phyloP scores from a whole-genome alignment of 129 eudicot species.

The Smallanthus sonchifolius region DNA sequence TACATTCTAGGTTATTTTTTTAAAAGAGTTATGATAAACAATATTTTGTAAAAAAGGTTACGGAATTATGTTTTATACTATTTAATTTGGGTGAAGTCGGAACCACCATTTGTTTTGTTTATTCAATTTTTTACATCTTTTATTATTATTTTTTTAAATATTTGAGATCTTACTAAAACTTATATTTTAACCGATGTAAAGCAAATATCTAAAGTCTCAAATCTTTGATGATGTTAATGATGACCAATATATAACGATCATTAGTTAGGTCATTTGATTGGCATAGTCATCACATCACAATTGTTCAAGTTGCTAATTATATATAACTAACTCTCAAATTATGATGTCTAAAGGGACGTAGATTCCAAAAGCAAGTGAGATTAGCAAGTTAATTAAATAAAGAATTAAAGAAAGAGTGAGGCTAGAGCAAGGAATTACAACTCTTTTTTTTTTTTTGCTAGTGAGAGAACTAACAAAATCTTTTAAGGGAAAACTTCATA shows the following conservation, averaged over 20 bases:
- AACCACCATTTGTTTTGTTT: background rate
- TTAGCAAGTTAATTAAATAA: background rate
- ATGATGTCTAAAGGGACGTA: slow-evolving; percentile 21
- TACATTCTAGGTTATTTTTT: too few relatives aligned
- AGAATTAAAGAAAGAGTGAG: background rate
- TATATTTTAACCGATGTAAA: background rate
- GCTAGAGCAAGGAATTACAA: background rate
- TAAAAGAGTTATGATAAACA: too few relatives aligned
- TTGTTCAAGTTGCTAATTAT: slow-evolving; percentile 15
- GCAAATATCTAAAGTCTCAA: background rate
- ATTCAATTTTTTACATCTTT: too few relatives aligned
- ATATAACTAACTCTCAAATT: background rate
- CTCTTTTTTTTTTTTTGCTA: background rate
- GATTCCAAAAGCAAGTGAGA: slow-evolving; percentile 21
- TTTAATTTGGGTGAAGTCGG: background rate
- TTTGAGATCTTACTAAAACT: background rate
- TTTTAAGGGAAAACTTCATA: background rate
- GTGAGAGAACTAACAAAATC: background rate
- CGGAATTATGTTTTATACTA: too few relatives aligned
- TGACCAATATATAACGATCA: slow-evolving; percentile 20
- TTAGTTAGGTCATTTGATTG: slow-evolving; percentile 29
- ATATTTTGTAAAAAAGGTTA: too few relatives aligned
- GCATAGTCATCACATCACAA: slow-evolving; percentile 26
- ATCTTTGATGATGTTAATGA: slow-evolving; percentile 21
- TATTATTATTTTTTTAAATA: background rate